Percentiles rank a stretch among this genome's conserved stretches.
phyloP scores from a whole-genome alignment of 345 rosid genomes.

The Citrus sp. region DNA sequence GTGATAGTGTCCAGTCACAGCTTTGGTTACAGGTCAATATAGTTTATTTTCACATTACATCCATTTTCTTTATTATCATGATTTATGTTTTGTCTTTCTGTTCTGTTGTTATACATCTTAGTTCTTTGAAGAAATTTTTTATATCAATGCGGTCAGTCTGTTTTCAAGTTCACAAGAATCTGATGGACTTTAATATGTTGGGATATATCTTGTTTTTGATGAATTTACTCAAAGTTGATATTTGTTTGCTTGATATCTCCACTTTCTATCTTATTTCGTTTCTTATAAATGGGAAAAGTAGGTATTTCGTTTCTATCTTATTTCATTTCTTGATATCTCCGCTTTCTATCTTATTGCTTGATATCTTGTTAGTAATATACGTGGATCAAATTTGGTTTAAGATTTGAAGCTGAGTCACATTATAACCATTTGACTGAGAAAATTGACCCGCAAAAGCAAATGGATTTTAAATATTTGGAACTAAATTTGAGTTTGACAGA shows the following conservation, averaged over 20 bases:
- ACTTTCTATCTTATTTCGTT: background rate
- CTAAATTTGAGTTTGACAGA: background rate
- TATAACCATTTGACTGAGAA: background rate
- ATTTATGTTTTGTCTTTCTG: background rate
- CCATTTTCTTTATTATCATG: background rate
- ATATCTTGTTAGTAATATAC: background rate
- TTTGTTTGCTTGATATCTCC: background rate
- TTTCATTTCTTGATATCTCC: too few species aligned
- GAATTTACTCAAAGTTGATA: background rate
- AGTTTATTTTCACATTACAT: background rate
- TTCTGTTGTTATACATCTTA: background rate
- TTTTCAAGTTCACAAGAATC: background rate
- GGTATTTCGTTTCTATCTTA: too few species aligned
- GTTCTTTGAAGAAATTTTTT: background rate
- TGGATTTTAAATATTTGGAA: background rate
- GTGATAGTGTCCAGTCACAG: conserved; percentile 70
- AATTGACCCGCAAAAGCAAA: background rate
- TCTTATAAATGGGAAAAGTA: background rate
- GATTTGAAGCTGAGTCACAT: background rate
- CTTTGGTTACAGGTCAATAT: conserved; percentile 77
- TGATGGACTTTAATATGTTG: background rate
- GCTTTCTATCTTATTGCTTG: too few species aligned
- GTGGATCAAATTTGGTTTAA: background rate
- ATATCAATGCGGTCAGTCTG: background rate
- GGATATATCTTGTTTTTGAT: background rate